A percentile compares a stretch with the other conserved stretches of the same genome.
These are phyloP conservation scores for Cutaneotrichosporon cavernicola DNA, from an alignment of 1,284 basidiomycete genomes.

Conservation along the genomic window DNA sequence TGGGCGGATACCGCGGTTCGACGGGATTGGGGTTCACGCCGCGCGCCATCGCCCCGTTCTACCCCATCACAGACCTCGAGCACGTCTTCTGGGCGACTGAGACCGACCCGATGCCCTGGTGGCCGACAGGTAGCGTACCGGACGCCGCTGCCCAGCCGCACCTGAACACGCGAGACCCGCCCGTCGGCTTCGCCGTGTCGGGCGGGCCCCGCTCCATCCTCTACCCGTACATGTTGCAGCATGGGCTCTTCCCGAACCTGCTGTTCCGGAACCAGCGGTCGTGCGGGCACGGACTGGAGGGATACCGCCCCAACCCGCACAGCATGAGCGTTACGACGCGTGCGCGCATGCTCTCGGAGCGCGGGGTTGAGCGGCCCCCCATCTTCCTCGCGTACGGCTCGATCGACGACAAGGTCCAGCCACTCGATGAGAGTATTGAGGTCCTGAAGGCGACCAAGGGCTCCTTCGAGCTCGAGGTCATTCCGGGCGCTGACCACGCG, in stretches of 20 bases:
- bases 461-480: constrained; percentile 30
- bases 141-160: constrained; percentile 45
- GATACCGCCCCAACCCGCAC: constrained; percentile 38
- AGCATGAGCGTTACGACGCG: constrained; percentile 42
- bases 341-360: constrained; percentile 21
- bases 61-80: constrained; percentile 49
- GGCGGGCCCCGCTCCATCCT: constrained; percentile 48
- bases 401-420: constrained; percentile 44
- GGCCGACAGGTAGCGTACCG: constrained; percentile 33
- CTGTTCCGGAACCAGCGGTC: constrained; percentile 46
- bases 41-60: constrained; percentile 44
- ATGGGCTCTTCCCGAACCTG: constrained; percentile 45
- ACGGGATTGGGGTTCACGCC: constrained; percentile 32
- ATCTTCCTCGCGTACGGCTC: constrained; percentile 43
- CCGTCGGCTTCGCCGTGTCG: constrained; percentile 37
- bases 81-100: constrained; percentile 50
- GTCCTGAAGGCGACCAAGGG: constrained; percentile 25
- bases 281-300: constrained; percentile 39
- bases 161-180: constrained; percentile 43
- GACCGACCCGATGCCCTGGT: constrained; percentile 49
- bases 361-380: constrained; percentile 22
- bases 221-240: constrained; percentile 52
- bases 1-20: constrained; percentile 43
- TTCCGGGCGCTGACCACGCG: constrained; percentile 41
- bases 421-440: constrained; percentile 40